phyloP scores from a whole-genome alignment of 306 rosid genomes.

The Comarum palustre region DNA sequence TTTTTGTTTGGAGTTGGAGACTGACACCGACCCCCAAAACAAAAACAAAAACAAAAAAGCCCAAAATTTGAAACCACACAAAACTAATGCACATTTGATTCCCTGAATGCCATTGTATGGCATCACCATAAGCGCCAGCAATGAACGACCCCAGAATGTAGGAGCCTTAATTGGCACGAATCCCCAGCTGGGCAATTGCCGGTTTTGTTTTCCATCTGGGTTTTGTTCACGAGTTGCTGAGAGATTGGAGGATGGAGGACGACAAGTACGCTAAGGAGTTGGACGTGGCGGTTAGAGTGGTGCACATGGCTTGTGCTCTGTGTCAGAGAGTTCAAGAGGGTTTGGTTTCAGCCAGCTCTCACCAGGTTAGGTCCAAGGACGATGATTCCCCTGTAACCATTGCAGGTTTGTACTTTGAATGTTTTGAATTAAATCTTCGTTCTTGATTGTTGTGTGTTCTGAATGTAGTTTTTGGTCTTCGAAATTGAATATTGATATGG shows the following conservation, averaged over 20 bases:
- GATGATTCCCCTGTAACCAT: conserved; percentile 91
- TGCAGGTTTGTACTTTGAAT: conserved; percentile 68
- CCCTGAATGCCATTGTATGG: conserved; percentile 32
- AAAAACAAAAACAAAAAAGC: background rate
- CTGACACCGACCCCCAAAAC: conserved; percentile 9
- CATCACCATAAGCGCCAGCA: background rate
- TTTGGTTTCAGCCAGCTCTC: conserved; percentile 34
- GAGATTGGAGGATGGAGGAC: conserved; percentile 45
- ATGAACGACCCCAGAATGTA: conserved; percentile 21
- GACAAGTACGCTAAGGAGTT: conserved; percentile 56
- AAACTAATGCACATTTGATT: background rate
- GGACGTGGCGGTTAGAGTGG: conserved; percentile 81
- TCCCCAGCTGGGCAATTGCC: conserved; percentile 32
- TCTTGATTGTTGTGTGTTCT: background rate
- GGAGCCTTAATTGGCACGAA: conserved; percentile 10
- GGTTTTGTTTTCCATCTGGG: conserved; percentile 26
- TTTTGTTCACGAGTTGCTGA: conserved; percentile 20
- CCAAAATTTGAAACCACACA: background rate
- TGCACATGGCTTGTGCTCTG: conserved; percentile 75
- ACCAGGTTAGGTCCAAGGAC: conserved; percentile 63
- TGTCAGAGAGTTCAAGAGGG: conserved; percentile 75
- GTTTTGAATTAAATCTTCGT: background rate
- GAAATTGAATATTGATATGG: background rate
- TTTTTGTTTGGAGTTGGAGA: too few species aligned
- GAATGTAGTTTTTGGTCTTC: conserved; percentile 4